A percentile compares a stretch with the other conserved stretches of the same genome.
Conservation (phyloP, 495 filamentous ascomycete genomes). For the Neurospora hispaniola region DNA sequence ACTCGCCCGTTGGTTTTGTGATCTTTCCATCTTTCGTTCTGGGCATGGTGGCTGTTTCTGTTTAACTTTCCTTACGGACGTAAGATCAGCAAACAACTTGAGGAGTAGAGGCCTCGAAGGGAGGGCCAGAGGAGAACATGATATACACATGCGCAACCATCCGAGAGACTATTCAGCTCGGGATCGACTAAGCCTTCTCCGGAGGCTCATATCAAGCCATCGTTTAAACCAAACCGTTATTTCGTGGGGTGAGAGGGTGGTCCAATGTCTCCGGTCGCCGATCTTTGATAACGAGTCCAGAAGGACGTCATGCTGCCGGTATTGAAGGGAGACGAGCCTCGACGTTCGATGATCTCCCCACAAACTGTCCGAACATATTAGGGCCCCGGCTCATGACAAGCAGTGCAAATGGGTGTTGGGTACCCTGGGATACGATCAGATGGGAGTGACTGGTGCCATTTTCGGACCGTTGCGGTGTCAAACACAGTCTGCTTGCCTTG, state of each 20-base stretch:
- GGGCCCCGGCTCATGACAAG: neutral
- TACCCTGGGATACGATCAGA: neutral
- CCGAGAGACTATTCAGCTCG: neutral
- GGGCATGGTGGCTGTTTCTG: neutral
- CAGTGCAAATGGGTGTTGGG: neutral
- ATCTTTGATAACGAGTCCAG: neutral
- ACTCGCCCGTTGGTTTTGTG: slow-evolving; percentile 2
- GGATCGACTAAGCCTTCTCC: neutral
- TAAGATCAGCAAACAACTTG: neutral
- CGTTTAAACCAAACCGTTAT: neutral
- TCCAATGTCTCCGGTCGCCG: neutral
- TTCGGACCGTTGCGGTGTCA: neutral
- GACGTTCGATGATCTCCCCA: neutral
- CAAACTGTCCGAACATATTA: neutral
- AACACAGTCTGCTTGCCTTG: neutral
- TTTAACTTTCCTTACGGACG: neutral
- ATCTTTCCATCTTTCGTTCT: slow-evolving; percentile 5
- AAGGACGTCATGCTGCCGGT: neutral
- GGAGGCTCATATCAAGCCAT: neutral
- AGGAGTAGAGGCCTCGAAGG: neutral
- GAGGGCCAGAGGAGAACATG: neutral
- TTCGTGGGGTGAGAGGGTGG: neutral
- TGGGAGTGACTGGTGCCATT: neutral
- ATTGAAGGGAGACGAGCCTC: neutral
- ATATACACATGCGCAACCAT: neutral